Conservation (phyloP, 768 basidiomycete genomes). For the Pulveroboletus sp. region DNA sequence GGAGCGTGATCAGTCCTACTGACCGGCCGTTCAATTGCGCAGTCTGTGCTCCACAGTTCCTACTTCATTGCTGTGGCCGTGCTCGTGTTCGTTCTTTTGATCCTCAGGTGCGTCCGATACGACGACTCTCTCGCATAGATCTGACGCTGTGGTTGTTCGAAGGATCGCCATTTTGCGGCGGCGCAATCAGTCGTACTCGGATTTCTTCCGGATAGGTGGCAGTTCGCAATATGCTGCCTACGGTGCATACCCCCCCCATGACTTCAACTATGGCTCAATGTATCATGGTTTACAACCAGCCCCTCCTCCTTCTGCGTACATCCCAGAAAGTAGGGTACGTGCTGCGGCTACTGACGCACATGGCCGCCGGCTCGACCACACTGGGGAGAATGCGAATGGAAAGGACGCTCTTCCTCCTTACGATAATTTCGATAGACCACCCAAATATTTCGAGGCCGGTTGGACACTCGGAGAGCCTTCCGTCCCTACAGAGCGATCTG, state of each 20-base stretch:
- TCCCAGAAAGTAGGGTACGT: constrained; percentile 21
- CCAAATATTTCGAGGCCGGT: constrained; percentile 36
- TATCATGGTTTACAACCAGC: constrained; percentile 16
- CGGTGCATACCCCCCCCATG: neutral
- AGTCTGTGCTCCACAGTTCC: constrained; percentile 20
- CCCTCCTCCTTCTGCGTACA: constrained; percentile 20
- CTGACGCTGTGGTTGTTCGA: neutral
- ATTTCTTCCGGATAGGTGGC: constrained; percentile 19
- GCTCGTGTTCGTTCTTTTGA: constrained; percentile 14
- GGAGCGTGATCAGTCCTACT: neutral
- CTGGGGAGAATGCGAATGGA: constrained; percentile 33
- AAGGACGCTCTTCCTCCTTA: constrained; percentile 49
- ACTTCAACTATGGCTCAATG: constrained; percentile 3
- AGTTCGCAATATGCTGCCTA: neutral
- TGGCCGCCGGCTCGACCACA: constrained; percentile 34
- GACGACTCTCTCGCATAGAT: neutral
- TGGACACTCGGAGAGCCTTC: constrained; percentile 3
- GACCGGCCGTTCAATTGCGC: neutral
- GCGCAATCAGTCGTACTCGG: constrained; percentile 10
- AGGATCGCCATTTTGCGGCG: constrained; percentile 25
- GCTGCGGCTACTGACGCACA: constrained; percentile 36
- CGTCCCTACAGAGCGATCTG: neutral
- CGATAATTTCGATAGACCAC: constrained; percentile 41
- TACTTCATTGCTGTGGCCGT: constrained; percentile 21
- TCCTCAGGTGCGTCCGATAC: constrained; percentile 15